phyloP scores from a whole-genome alignment of 208 protist species.

The Dictyostelium gargantuum region DNA sequence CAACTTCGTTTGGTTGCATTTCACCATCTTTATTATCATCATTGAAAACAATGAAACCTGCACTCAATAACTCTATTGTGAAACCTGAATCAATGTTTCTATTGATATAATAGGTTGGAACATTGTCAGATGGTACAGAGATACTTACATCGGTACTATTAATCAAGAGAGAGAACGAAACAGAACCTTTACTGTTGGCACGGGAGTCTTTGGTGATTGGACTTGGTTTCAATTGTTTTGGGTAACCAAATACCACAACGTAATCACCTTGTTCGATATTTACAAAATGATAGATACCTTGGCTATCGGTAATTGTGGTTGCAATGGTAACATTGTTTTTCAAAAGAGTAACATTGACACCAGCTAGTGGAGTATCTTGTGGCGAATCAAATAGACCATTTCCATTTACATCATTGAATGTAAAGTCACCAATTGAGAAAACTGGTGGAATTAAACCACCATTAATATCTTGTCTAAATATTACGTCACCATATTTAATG shows the following conservation, averaged over 20 bases:
- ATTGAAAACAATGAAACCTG: background rate
- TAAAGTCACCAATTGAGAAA: background rate
- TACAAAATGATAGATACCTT: conserved; percentile 13
- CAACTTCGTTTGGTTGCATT: background rate
- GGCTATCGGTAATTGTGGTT: background rate
- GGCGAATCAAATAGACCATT: background rate
- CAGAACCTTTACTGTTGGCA: background rate
- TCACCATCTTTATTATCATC: background rate
- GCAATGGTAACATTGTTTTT: background rate
- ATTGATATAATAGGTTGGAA: background rate
- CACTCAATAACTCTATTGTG: background rate
- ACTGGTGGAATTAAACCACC: background rate
- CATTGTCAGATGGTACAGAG: background rate
- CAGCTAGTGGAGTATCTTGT: background rate
- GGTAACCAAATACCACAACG: background rate
- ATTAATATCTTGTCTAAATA: background rate
- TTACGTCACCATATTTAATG: background rate
- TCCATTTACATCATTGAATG: background rate
- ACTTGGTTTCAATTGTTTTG: background rate
- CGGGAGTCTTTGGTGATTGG: background rate
- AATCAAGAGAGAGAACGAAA: background rate
- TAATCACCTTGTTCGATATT: background rate
- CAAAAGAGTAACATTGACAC: background rate
- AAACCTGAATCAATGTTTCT: conserved; percentile 26
- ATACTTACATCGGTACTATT: background rate